Evolutionary conservation across 2,329 filamentous ascomycete species (phyloP), one percentile per base, ranked within the genome.

Genomic region (Talaromyces verruculosus): DNA sequence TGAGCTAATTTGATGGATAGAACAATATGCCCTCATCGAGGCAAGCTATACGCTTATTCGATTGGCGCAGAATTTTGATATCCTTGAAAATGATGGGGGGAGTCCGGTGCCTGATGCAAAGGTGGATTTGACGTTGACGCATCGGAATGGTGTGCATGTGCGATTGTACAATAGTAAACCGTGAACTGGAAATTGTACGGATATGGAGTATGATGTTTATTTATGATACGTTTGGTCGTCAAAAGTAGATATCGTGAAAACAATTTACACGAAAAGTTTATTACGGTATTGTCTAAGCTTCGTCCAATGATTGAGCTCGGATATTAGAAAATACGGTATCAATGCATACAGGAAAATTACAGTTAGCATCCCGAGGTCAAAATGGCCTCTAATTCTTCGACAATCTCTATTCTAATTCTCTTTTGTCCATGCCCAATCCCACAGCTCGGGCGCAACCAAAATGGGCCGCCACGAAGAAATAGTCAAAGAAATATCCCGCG

Each of bases 1-100:
- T 8, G 47, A 28, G 25, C 47, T 51, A 17, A 51, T 11, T 11
- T 11, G 8, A 10, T 41, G 39, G 8, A 8, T 51, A 65, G 63
- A 74, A 45, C 68, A 73, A 53, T 74, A 72, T 66, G 72, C 72
- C 22, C 66, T 74, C 17, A 69, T 67, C n/a, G 69, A 71, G 49
- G 58, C 69, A 19, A 67, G 68, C 1, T 74, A 74, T 61, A 69
- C 67, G 10, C 63, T 69, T 8, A 69, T 72, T 10, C 66, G 72
- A 15, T 22, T 74, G 15, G 39, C 70, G n/a, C 72, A 75, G 67
- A 69, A 84, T 28, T 95, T 90, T 73, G 86, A 88, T 43, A 55
- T 35, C 17, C 58, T 65, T 17, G 57, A 61, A 17, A 65, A 65
- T n/a, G 57, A 61, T 64, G 59, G 63, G 8, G 63, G 63, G 4